Evolutionary conservation across 1,139 yeast genomes (phyloP).

Genomic region (Arxiozyma heterogenica): DNA sequence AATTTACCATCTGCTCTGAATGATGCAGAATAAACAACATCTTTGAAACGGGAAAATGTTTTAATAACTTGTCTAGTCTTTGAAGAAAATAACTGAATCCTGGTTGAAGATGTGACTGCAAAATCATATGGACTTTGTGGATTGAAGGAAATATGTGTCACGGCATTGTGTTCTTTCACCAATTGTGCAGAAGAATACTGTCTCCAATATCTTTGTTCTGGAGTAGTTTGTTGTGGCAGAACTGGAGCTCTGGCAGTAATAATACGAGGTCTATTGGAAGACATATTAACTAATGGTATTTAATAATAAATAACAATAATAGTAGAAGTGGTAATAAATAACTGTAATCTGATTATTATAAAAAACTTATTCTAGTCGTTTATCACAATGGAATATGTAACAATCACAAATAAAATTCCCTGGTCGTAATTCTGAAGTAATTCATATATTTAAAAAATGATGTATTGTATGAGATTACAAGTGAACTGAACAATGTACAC

Average conservation of each 20-base stretch:
- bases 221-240: constrained; percentile 75
- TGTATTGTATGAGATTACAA: not conserved
- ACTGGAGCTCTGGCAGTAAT: constrained; percentile 66
- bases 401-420: not conserved
- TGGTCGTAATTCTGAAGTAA: not conserved
- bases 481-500: not conserved
- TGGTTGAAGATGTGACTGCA: constrained; percentile 85
- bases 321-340: too few species aligned
- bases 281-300: constrained; percentile 41
- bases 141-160: constrained; percentile 78
- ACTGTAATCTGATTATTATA: too few species aligned
- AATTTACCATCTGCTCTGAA: constrained; percentile 63
- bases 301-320: not conserved
- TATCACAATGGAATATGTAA: not conserved
- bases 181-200: constrained; percentile 68
- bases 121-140: constrained; percentile 84
- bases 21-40: constrained; percentile 56
- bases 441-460: too few species aligned
- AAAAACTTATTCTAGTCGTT: not conserved
- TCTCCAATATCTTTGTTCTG: constrained; percentile 93
- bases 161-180: constrained; percentile 88
- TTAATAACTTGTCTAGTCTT: constrained; percentile 85
- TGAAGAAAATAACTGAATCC: constrained; percentile 86
- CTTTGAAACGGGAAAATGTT: constrained; percentile 86
- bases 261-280: constrained; percentile 64